phyloP scores from a whole-genome alignment of 257 asterid species.

The Dorcoceras hygrometricum region DNA sequence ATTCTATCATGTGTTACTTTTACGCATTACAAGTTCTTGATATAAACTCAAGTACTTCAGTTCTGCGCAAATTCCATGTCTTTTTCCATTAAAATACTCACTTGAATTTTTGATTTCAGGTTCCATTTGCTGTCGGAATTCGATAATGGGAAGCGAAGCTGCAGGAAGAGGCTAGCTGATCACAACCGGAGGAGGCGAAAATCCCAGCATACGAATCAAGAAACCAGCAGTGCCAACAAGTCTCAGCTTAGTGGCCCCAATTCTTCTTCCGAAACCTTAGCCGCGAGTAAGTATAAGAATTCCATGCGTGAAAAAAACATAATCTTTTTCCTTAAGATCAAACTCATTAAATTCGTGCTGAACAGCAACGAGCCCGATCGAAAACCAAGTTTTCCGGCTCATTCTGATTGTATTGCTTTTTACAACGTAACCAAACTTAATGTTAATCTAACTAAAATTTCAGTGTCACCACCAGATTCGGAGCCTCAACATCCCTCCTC shows the following conservation, averaged over 20 bases:
- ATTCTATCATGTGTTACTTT: background rate
- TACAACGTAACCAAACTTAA: too few relatives aligned
- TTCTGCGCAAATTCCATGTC: background rate
- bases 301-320: background rate
- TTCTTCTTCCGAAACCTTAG: conserved; percentile 52
- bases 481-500: conserved; percentile 67
- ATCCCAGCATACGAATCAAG: conserved; percentile 60
- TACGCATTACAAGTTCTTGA: background rate
- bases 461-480: conserved; percentile 83
- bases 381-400: too few relatives aligned
- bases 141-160: conserved; percentile 91
- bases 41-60: background rate
- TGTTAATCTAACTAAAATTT: background rate
- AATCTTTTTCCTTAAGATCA: background rate
- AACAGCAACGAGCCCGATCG: background rate
- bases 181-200: conserved; percentile 90
- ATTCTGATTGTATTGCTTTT: background rate
- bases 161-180: conserved; percentile 95
- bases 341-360: background rate
- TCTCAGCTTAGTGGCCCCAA: conserved; percentile 38
- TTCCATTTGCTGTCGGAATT: conserved; percentile 87
- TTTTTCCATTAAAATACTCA: background rate
- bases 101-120: conserved; percentile 34
- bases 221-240: conserved; percentile 32
- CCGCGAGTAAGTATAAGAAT: conserved; percentile 27